A percentile compares a stretch with the other conserved stretches of the same genome.
Conservation (phyloP, 768 basidiomycete genomes). For the Leccinellum albellum region DNA sequence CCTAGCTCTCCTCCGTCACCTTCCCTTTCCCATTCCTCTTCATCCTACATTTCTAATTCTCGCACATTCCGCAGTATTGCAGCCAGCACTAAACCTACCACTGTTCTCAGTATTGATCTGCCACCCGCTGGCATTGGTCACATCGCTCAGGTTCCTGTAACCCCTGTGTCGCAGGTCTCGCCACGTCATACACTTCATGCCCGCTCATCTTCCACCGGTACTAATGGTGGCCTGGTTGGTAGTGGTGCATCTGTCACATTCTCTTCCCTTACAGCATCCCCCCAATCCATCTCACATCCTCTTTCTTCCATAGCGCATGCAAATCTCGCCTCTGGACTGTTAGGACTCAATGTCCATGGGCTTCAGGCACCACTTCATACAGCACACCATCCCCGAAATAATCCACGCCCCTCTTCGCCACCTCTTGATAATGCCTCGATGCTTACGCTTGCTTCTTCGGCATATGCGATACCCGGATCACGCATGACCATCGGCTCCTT, state of each 20-base stretch:
- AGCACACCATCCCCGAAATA: constrained; percentile 90
- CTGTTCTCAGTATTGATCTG: constrained; percentile 84
- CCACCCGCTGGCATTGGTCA: constrained; percentile 81
- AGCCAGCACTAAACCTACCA: constrained; percentile 93
- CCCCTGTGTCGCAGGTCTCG: constrained; percentile 49
- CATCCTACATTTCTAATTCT: constrained; percentile 77
- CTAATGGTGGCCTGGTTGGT: constrained; percentile 40
- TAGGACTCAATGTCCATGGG: constrained; percentile 27
- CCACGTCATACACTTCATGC: constrained; percentile 54
- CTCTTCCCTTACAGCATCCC: constrained; percentile 58
- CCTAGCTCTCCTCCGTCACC: constrained; percentile 87
- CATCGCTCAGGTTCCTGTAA: constrained; percentile 80
- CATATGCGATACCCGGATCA: constrained; percentile 69
- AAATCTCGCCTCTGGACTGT: constrained; percentile 24
- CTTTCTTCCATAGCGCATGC: constrained; percentile 31
- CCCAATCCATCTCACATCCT: constrained; percentile 42
- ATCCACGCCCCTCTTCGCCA: constrained; percentile 88
- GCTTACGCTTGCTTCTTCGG: constrained; percentile 90
- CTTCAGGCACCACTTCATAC: constrained; percentile 87
- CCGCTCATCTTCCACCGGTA: constrained; percentile 57
- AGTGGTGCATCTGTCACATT: constrained; percentile 67
- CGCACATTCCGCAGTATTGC: constrained; percentile 79
- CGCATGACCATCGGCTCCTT: constrained; percentile 44
- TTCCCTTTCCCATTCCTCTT: constrained; percentile 78
- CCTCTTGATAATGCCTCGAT: constrained; percentile 91